Conservation (phyloP, 1,139 yeast species). For the Kluyveromyces sp. region DNA sequence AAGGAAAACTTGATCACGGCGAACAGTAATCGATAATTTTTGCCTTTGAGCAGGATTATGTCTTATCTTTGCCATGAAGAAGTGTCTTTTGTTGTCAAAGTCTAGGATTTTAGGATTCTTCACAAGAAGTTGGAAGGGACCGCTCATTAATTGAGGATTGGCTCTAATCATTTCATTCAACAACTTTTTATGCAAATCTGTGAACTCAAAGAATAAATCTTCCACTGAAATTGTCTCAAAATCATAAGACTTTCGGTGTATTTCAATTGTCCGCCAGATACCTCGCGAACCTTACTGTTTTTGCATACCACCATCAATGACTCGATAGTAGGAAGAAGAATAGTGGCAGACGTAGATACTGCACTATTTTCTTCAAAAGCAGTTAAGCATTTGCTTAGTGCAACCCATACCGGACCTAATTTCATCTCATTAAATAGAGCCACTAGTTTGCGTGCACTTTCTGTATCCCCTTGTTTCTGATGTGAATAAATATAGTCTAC, state of each 20-base stretch:
- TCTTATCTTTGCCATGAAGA: slow-evolving; percentile 70
- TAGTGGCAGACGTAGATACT: slow-evolving; percentile 68
- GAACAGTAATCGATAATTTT: slow-evolving; percentile 56
- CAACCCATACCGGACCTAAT: slow-evolving; percentile 78
- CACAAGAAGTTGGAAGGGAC: slow-evolving; percentile 87
- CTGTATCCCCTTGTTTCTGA: slow-evolving; percentile 26
- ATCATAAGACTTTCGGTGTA: slow-evolving; percentile 58
- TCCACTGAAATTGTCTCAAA: slow-evolving; percentile 73
- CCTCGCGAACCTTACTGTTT: slow-evolving; percentile 65
- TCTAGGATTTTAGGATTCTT: slow-evolving; percentile 86
- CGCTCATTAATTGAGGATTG: slow-evolving; percentile 92
- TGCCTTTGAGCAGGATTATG: slow-evolving; percentile 37
- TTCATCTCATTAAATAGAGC: slow-evolving; percentile 58
- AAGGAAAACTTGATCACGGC: slow-evolving; percentile 85
- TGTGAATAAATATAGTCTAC: slow-evolving; percentile 64
- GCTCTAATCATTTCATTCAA: slow-evolving; percentile 87
- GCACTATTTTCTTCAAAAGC: slow-evolving; percentile 32
- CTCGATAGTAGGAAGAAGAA: slow-evolving; percentile 79
- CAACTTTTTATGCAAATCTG: slow-evolving; percentile 83
- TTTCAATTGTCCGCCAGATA: slow-evolving; percentile 31
- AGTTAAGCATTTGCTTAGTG: slow-evolving; percentile 68
- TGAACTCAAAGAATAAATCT: slow-evolving; percentile 73
- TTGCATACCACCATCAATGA: slow-evolving; percentile 93
- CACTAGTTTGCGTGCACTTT: slow-evolving; percentile 36
- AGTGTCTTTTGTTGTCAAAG: slow-evolving; percentile 87